phyloP scores from a whole-genome alignment of 2,329 filamentous ascomycete species.

The Pestalotiopsis sp. region DNA sequence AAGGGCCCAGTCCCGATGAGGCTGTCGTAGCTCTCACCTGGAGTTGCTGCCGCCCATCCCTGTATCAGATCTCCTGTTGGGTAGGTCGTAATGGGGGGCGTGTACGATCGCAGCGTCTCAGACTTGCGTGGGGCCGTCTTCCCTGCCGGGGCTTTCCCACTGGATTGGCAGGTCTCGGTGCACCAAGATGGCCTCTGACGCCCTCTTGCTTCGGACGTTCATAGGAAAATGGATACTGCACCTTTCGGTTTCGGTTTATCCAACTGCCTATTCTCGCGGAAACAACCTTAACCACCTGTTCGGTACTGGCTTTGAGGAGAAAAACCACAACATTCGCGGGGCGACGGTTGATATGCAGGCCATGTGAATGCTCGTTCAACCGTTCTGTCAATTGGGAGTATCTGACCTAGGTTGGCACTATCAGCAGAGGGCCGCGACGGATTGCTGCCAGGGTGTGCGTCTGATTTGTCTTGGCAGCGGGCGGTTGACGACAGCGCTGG shows the following conservation, averaged over 20 bases:
- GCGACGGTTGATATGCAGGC: not conserved
- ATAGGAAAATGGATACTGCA: slow-evolving; percentile 1
- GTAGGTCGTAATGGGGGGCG: slow-evolving; percentile 11
- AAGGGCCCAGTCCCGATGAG: slow-evolving; percentile 10
- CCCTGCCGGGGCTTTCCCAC: slow-evolving; percentile 9
- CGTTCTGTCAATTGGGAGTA: not conserved
- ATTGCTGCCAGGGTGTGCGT: not conserved
- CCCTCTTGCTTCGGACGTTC: not conserved
- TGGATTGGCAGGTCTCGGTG: slow-evolving; percentile 9
- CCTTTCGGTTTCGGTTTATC: not conserved
- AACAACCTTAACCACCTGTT: slow-evolving; percentile 5
- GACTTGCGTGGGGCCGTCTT: slow-evolving; percentile 8
- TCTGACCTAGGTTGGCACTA: not conserved
- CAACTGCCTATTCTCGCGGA: slow-evolving; percentile 3
- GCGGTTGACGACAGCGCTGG: slow-evolving; percentile 3
- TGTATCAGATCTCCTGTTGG: slow-evolving; percentile 15
- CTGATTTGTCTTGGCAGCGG: slow-evolving; percentile 1
- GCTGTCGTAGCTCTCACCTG: slow-evolving; percentile 6
- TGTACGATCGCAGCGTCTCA: slow-evolving; percentile 12
- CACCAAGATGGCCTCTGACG: not conserved
- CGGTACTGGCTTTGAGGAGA: not conserved
- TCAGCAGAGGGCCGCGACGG: not conserved
- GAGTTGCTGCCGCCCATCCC: slow-evolving; percentile 9
- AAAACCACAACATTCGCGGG: not conserved
- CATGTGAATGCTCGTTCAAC: slow-evolving; percentile 1